Evolutionary conservation across 176 grass and related monocot genomes (phyloP).

Genomic region (Oryza australiensis): DNA sequence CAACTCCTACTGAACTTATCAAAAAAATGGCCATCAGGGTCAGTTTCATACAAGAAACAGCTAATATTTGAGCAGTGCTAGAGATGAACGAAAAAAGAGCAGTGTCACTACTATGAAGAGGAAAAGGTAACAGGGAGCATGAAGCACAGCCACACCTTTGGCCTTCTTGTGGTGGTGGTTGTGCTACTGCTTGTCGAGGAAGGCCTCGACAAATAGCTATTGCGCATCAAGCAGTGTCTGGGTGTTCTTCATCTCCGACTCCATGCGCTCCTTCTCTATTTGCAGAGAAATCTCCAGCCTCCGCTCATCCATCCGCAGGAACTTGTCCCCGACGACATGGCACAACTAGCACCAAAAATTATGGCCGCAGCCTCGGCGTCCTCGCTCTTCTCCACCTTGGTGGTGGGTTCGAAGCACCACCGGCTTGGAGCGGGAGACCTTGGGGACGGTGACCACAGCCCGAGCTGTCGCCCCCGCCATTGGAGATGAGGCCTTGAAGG

Average conservation of each 20-base stretch:
- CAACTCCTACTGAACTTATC: no score
- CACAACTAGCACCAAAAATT: no score
- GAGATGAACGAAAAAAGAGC: no score
- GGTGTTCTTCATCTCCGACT: slow-evolving; percentile 82
- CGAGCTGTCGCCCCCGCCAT: slow-evolving; percentile 59
- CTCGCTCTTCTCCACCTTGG: slow-evolving; percentile 33
- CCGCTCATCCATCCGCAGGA: slow-evolving; percentile 83
- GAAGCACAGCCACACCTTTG: no score
- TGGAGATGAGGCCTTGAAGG: slow-evolving; percentile 84
- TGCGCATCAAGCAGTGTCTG: slow-evolving; percentile 86
- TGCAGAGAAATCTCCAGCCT: slow-evolving; percentile 81
- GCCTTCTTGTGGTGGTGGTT: slow-evolving; percentile 47
- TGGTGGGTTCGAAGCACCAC: background rate
- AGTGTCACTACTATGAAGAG: no score
- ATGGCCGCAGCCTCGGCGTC: slow-evolving; percentile 52
- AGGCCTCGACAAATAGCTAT: slow-evolving; percentile 70
- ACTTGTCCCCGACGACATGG: slow-evolving; percentile 70
- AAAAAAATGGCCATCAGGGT: no score
- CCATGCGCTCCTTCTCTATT: no score
- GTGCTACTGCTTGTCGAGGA: slow-evolving; percentile 55
- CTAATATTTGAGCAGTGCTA: background rate
- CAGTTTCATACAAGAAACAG: no score
- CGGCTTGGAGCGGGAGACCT: slow-evolving; percentile 59
- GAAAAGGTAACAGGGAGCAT: no score
- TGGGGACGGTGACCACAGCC: slow-evolving; percentile 84